Conservation (phyloP, 164 flowering plant species). For the Brasenia schreberi region DNA sequence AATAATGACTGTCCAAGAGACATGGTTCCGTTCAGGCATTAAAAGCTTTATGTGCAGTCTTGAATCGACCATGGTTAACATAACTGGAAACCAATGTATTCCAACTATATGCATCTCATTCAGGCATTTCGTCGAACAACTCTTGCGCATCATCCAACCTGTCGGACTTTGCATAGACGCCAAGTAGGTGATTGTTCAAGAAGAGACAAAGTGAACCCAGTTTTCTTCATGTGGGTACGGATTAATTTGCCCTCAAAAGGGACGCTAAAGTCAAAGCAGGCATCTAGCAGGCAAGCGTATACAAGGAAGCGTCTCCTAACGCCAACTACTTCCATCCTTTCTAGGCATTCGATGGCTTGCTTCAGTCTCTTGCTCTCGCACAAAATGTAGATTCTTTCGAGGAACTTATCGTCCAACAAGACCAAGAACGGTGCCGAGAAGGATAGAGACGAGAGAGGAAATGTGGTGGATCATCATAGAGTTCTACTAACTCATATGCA, state of each 20-base stretch:
- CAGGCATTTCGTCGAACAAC: conserved; percentile 36
- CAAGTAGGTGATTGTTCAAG: conserved; percentile 2
- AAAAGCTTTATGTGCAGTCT: not conserved
- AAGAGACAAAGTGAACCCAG: not conserved
- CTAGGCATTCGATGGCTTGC: not conserved
- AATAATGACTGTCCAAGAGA: conserved; percentile 49
- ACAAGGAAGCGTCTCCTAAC: not conserved
- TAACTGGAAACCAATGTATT: not conserved
- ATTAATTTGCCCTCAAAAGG: not conserved
- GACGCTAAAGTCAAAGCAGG: not conserved
- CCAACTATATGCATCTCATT: conserved; percentile 13
- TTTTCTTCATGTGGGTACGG: conserved; percentile 1
- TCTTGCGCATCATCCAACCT: not conserved
- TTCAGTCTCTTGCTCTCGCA: not conserved
- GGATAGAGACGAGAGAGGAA: not conserved
- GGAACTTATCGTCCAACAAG: not conserved
- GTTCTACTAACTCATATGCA: not conserved
- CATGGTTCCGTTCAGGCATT: not conserved
- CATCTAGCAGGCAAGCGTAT: not conserved
- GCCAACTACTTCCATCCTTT: not conserved
- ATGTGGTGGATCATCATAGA: too few relatives aligned
- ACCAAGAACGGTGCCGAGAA: not conserved
- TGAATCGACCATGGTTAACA: not conserved
- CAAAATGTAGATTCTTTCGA: too few relatives aligned
- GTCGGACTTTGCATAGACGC: not conserved